phyloP scores from a whole-genome alignment of 495 filamentous ascomycete species.

The Aspergillus olivimuriae region DNA sequence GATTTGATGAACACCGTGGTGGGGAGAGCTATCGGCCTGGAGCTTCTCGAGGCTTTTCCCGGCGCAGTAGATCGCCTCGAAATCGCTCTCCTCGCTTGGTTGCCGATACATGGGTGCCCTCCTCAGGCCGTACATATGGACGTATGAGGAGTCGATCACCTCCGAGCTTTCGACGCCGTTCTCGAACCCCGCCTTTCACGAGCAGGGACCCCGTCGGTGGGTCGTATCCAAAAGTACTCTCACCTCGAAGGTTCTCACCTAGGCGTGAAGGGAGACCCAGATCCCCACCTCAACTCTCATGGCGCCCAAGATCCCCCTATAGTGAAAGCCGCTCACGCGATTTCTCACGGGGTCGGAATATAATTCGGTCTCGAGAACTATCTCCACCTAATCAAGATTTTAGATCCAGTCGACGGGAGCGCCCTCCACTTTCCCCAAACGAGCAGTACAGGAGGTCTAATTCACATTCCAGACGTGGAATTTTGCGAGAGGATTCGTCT shows the following conservation, averaged over 20 bases:
- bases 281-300: slow-evolving; percentile 32
- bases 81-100: slow-evolving; percentile 35
- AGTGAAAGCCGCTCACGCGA: slow-evolving; percentile 28
- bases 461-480: slow-evolving; percentile 25
- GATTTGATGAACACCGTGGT: slow-evolving; percentile 49
- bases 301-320: slow-evolving; percentile 43
- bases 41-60: slow-evolving; percentile 29
- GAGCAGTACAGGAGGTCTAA: slow-evolving; percentile 20
- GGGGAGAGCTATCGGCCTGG: slow-evolving; percentile 52
- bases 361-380: slow-evolving; percentile 28
- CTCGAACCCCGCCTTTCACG: slow-evolving; percentile 39
- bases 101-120: slow-evolving; percentile 46
- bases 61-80: slow-evolving; percentile 36
- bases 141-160: slow-evolving; percentile 42
- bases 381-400: slow-evolving; percentile 24
- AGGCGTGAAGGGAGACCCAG: slow-evolving; percentile 39
- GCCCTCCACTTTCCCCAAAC: slow-evolving; percentile 7
- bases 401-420: slow-evolving; percentile 21
- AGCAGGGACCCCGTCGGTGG: slow-evolving; percentile 28
- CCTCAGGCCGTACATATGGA: slow-evolving; percentile 26
- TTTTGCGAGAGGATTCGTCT: slow-evolving; percentile 8
- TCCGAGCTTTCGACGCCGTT: slow-evolving; percentile 35
- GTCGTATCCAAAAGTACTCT: slow-evolving; percentile 33
- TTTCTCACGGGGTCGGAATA: slow-evolving; percentile 27
- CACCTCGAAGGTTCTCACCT: slow-evolving; percentile 40